Evolutionary conservation across 1,284 basidiomycete genomes (phyloP), one percentile per base, ranked within the genome.

Genomic region (Mycena sp.): DNA sequence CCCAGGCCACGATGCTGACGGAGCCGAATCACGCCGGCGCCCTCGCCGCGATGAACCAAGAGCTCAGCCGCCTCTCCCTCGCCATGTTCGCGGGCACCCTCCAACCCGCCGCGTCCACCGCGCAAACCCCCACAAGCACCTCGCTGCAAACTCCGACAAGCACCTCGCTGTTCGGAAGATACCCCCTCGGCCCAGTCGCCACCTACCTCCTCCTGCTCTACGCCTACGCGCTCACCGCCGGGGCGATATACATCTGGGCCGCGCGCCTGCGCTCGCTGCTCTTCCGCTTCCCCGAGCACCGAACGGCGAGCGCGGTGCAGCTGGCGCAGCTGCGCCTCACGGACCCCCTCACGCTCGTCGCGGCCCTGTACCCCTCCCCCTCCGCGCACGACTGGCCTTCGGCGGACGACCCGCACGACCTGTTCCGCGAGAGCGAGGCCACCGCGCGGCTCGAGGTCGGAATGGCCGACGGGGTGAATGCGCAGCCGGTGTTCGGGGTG

Each of bases 291-390:
- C 55, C 63, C 3, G 54, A 44, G 4, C 48, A 28, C 35, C 30
- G 23, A 21, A 37, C 57, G 4, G 30, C 57, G 23, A 63, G 45
- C 32, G 53, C 65, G 2, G 49, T 52, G 44, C 65, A 63, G 26
- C 61, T 67, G 19, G 54, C 57, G 29, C 65, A 67, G 38, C 32
- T 57, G 60, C 65, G 61, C 37, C 61, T 67, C 21, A 57, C 58
- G 32, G 61, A 67, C 29, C 65, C 65, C 7, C 61, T 60, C 17
- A 58, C 61, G n/a, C 61, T 63, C 38, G 54, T 67, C 17, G 65
- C 58, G 4, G 44, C 61, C 16, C 23, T 66, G 23, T 63, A 63
- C 32, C 64, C 64, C 10, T 41, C 63, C 54, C 38, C 32, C 32
- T 17, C 55, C 16, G 54, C 6, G 17, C 28, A 43, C 23, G 21